Conservation (phyloP, 371 early-diverging fungal species). For the Saksenaea oblongispora region DNA sequence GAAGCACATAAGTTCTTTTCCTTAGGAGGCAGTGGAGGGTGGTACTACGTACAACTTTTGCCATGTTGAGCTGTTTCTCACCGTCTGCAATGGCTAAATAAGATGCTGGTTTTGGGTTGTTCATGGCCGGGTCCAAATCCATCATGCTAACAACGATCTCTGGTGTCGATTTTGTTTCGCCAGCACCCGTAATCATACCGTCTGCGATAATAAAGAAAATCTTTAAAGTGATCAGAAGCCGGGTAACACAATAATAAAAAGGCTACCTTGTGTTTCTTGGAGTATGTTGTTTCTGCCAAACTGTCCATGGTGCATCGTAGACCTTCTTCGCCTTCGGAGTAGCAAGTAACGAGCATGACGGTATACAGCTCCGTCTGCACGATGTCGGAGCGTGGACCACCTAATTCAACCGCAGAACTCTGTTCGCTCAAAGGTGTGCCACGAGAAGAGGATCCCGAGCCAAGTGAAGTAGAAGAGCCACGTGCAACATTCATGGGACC, state of each 20-base stretch:
- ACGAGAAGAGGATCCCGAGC: conserved; percentile 4
- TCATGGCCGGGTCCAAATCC: conserved; percentile 60
- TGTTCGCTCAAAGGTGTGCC: background rate
- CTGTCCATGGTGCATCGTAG: conserved; percentile 83
- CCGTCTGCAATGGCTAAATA: conserved; percentile 96
- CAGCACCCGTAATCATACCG: conserved; percentile 52
- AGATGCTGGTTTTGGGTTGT: conserved; percentile 61
- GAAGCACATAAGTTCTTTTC: background rate
- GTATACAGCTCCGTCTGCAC: conserved; percentile 52
- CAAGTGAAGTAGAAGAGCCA: conserved; percentile 20
- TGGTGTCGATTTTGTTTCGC: conserved; percentile 61
- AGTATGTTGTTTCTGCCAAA: conserved; percentile 70
- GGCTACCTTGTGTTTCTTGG: conserved; percentile 51
- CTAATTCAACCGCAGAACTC: background rate
- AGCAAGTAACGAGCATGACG: conserved; percentile 70
- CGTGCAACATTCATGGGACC: conserved; percentile 26
- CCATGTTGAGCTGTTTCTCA: conserved; percentile 90
- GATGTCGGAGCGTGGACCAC: conserved; percentile 33
- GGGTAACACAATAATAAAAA: no score
- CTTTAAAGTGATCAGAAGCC: background rate
- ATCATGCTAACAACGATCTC: conserved; percentile 75
- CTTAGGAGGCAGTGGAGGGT: background rate
- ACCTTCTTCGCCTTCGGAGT: conserved; percentile 79
- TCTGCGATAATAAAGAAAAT: conserved; percentile 50
- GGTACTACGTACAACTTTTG: conserved; percentile 60